Evolutionary conservation across 257 asterid genomes (phyloP).

Genomic region (Solanum boliviense): DNA sequence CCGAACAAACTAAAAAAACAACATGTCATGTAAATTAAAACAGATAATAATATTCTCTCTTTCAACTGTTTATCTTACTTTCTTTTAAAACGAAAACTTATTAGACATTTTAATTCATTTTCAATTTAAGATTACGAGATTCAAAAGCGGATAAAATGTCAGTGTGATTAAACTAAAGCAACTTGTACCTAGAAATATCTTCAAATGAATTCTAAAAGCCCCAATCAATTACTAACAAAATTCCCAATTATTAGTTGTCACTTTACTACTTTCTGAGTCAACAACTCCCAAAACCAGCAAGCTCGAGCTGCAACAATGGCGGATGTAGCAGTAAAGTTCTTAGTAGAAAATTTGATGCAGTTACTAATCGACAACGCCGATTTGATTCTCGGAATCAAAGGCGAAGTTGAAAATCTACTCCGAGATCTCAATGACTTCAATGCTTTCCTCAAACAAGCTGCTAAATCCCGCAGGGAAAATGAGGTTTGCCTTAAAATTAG

Average conservation of each 20-base stretch:
- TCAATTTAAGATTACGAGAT: too few species aligned
- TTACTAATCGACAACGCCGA: background rate
- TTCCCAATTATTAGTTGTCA: background rate
- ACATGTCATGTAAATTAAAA: too few species aligned
- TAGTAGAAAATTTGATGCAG: conserved; percentile 21
- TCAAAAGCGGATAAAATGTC: too few species aligned
- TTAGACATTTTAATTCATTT: too few species aligned
- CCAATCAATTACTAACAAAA: background rate
- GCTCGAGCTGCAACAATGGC: background rate
- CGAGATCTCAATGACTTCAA: background rate
- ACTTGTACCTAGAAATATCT: background rate
- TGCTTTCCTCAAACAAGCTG: background rate
- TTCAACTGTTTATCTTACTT: too few species aligned
- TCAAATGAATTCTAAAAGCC: background rate
- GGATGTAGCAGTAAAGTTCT: background rate
- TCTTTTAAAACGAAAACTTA: too few species aligned
- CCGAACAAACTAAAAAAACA: too few species aligned
- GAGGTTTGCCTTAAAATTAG: background rate
- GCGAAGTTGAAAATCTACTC: background rate
- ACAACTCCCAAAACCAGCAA: background rate
- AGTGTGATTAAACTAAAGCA: background rate
- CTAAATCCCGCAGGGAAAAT: background rate
- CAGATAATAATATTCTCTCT: too few species aligned
- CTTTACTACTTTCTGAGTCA: background rate
- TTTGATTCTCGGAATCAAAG: background rate